Percentiles rank a stretch among this genome's conserved stretches.
These are phyloP conservation scores for Marasmius tenuissimus DNA, from an alignment of 1,284 basidiomycete species.

Conservation along the genomic window DNA sequence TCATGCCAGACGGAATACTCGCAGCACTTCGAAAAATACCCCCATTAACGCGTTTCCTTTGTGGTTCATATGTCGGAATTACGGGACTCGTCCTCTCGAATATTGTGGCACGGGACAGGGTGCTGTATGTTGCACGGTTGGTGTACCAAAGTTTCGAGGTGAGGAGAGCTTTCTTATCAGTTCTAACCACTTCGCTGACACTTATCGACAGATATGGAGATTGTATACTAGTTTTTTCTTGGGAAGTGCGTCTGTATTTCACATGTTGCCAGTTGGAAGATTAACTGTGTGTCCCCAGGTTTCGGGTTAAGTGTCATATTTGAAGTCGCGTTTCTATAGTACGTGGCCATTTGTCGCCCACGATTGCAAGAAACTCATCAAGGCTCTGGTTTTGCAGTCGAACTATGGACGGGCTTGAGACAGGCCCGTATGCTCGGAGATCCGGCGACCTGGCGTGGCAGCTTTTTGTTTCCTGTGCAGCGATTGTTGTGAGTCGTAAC, in stretches of 20 bases:
- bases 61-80: too few relatives aligned
- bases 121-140: too few relatives aligned
- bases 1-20: too few relatives aligned
- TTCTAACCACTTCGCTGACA: too few relatives aligned
- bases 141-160: too few relatives aligned
- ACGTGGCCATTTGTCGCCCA: slow-evolving; percentile 21
- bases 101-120: too few relatives aligned
- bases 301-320: slow-evolving; percentile 65
- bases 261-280: neutral
- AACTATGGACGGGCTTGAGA: slow-evolving; percentile 63
- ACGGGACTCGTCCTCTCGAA: too few relatives aligned
- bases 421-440: slow-evolving; percentile 51
- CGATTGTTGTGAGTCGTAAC: slow-evolving; percentile 55
- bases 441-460: slow-evolving; percentile 79
- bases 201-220: slow-evolving; percentile 64
- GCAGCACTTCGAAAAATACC: too few relatives aligned
- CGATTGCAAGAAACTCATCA: neutral
- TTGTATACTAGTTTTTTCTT: slow-evolving; percentile 76
- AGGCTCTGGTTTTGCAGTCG: slow-evolving; percentile 41
- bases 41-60: too few relatives aligned
- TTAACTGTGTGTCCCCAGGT: slow-evolving; percentile 35
- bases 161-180: too few relatives aligned
- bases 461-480: slow-evolving; percentile 50
- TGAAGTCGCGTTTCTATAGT: slow-evolving; percentile 79
- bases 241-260: slow-evolving; percentile 50